A percentile compares a stretch with the other conserved stretches of the same genome.
Evolutionary conservation across 1,139 yeast genomes (phyloP).

Genomic region (Nematodospora anomalae): DNA sequence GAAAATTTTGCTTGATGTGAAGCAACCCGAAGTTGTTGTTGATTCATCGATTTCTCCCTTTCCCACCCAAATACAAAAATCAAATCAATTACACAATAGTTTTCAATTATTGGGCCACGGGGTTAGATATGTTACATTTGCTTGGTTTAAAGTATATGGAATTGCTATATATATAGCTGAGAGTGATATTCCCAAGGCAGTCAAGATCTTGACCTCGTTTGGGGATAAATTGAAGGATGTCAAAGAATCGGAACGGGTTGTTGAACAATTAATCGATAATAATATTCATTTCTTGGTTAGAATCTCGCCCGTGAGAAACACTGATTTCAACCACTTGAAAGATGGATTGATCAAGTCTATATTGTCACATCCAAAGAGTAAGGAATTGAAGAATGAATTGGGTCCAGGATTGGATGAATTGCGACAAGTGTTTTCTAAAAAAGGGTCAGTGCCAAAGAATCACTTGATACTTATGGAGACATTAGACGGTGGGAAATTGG

Average conservation of each 20-base stretch:
- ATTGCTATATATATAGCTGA: constrained; percentile 74
- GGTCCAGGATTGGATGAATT: constrained; percentile 57
- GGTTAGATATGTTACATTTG: constrained; percentile 75
- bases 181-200: constrained; percentile 51
- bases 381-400: constrained; percentile 35
- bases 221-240: constrained; percentile 28
- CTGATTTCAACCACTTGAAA: constrained; percentile 83
- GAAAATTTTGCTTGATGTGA: constrained; percentile 9
- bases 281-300: constrained; percentile 67
- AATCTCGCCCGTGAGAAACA: constrained; percentile 82
- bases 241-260: constrained; percentile 44
- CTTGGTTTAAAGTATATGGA: constrained; percentile 84
- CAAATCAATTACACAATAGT: constrained; percentile 22
- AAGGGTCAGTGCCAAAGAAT: constrained; percentile 67
- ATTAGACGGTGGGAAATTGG: constrained; percentile 44
- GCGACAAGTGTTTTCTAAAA: constrained; percentile 46
- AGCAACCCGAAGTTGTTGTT: constrained; percentile 33
- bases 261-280: constrained; percentile 57
- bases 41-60: constrained; percentile 55
- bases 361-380: constrained; percentile 53
- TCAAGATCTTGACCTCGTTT: constrained; percentile 34
- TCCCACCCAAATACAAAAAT: constrained; percentile 33
- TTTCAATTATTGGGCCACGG: constrained; percentile 74
- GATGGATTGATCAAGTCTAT: constrained; percentile 87
- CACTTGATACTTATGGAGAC: constrained; percentile 55